Evolutionary conservation across 768 basidiomycete species (phyloP).

Genomic region (Suillus subaureus): DNA sequence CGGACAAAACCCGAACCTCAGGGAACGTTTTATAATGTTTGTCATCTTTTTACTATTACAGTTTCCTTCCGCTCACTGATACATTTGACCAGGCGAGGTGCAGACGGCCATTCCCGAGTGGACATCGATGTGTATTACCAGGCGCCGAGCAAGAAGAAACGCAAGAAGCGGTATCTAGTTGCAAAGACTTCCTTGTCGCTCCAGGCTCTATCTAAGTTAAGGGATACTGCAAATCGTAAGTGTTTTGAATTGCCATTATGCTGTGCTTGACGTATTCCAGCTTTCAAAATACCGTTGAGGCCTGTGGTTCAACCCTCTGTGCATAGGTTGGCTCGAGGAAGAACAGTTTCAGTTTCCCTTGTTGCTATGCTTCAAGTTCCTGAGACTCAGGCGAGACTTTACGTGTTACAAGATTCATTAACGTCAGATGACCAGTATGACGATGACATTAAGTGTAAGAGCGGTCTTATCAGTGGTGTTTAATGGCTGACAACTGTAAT

Average conservation of each 20-base stretch:
- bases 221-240: constrained; percentile 49
- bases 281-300: constrained; percentile 48
- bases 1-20: constrained; percentile 71
- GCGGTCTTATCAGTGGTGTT: not conserved
- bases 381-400: not conserved
- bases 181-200: constrained; percentile 54
- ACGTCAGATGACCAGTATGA: not conserved
- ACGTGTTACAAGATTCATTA: not conserved
- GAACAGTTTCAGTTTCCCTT: constrained; percentile 10
- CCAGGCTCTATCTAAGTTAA: constrained; percentile 53
- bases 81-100: constrained; percentile 34
- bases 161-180: constrained; percentile 55
- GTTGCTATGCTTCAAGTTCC: constrained; percentile 26
- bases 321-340: constrained; percentile 15
- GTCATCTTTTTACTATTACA: constrained; percentile 22
- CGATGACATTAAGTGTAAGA: not conserved
- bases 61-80: not conserved
- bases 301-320: constrained; percentile 22
- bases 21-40: constrained; percentile 54
- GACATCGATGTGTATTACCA: constrained; percentile 60
- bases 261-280: constrained; percentile 26
- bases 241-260: constrained; percentile 8
- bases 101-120: constrained; percentile 39
- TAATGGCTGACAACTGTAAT: not conserved
- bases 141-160: constrained; percentile 64